phyloP scores from a whole-genome alignment of 345 rosid species.

The Citrus unshiu region DNA sequence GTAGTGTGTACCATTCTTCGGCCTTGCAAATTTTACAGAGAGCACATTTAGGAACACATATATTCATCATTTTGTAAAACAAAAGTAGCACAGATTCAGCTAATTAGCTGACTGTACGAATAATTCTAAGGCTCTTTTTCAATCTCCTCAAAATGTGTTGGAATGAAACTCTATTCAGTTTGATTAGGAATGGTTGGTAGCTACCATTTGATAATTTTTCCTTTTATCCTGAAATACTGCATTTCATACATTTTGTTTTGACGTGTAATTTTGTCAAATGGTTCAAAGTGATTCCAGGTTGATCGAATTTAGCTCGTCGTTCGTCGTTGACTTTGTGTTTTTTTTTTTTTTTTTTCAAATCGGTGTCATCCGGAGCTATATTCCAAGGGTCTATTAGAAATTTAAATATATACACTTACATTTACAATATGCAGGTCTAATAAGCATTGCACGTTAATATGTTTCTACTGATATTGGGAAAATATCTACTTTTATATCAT shows the following conservation, averaged over 20 bases:
- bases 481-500: too few relatives aligned
- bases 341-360: too few relatives aligned
- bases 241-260: background rate
- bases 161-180: background rate
- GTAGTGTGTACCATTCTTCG: background rate
- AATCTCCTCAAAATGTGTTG: background rate
- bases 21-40: background rate
- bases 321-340: background rate
- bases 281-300: background rate
- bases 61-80: background rate
- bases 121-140: background rate
- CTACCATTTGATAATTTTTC: background rate
- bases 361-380: too few relatives aligned
- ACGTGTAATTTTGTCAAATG: background rate
- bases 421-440: too few relatives aligned
- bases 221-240: background rate
- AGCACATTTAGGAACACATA: conserved; percentile 5
- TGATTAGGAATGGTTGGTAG: background rate
- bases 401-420: too few relatives aligned
- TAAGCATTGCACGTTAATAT: too few relatives aligned
- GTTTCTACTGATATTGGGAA: too few relatives aligned
- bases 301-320: background rate
- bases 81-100: conserved; percentile 6
- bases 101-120: background rate
- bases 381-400: too few relatives aligned